Percentiles rank a stretch among this genome's conserved stretches.
phyloP scores from a whole-genome alignment of 345 rosid species.

The Salix brachista region DNA sequence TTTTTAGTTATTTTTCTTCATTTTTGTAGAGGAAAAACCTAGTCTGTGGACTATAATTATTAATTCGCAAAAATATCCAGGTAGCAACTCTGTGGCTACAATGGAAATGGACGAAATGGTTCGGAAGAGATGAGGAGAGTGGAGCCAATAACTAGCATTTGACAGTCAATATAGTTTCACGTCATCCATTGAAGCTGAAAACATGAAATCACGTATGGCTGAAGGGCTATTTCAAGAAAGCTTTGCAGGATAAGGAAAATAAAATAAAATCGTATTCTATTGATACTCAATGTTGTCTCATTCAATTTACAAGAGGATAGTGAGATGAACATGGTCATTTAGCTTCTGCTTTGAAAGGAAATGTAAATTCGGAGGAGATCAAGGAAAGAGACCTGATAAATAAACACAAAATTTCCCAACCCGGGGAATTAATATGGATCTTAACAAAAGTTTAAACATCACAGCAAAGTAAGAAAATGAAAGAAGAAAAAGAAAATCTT shows the following conservation, averaged over 20 bases:
- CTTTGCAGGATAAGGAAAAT: background rate
- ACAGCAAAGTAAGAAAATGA: background rate
- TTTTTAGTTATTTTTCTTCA: too few relatives aligned
- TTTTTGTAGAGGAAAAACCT: too few relatives aligned
- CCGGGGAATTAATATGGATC: background rate
- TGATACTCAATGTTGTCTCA: background rate
- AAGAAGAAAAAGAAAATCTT: background rate
- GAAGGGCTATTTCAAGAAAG: background rate
- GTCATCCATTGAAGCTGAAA: too few relatives aligned
- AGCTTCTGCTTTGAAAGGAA: background rate
- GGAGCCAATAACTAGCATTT: too few relatives aligned
- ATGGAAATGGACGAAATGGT: too few relatives aligned
- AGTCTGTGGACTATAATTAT: too few relatives aligned
- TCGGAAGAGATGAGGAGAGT: too few relatives aligned
- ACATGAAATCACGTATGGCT: too few relatives aligned
- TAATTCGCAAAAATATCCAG: too few relatives aligned
- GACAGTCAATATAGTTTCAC: too few relatives aligned
- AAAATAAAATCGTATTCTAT: background rate
- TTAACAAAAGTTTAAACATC: background rate
- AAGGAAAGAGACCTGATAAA: background rate
- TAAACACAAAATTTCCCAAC: background rate
- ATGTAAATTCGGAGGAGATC: background rate
- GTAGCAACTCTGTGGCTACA: too few relatives aligned
- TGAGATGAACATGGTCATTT: background rate
- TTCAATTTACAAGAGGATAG: background rate